Base-by-base conservation (phyloP, 2,329 filamentous ascomycete species). In the Myriosclerotinia curreyana region DNA sequence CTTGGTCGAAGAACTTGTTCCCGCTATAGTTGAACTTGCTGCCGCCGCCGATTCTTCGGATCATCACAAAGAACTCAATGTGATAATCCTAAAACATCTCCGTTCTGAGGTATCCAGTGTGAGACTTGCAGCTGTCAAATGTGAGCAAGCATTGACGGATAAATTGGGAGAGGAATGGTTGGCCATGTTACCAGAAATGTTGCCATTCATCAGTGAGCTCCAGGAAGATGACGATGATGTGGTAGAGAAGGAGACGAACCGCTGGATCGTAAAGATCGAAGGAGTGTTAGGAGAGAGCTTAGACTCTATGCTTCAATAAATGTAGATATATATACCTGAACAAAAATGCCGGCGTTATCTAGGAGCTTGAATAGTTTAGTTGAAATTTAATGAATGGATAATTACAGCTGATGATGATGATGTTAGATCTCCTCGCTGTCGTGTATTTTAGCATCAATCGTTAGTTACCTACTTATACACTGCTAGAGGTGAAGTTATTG, bases 211-310 rank as follows among this genome's bases (percentile, higher is more conserved):
- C 71, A 96, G 91, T 73, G 95, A 99, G 79, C 77, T 96, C 73
- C 89, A 96, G 78, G 95, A 99, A 74, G 95, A 99, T 75, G 95
- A 98, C 70, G 93, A 98, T 74, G 95, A 98, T 78, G 82, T 83
- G 36, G 94, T 99, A 31, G 95, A 99, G 79, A 82, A 86, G 73
- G 93, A 96, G 80, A 94, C 92, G 46, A 85, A 93, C 74, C 82
- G 86, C 72, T 97, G 95, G 94, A 95, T 98, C 71, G 84, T 88
- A 74, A 87, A 87, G 77, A 96, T 99, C 74, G 94, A 98, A 78
- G 87, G 85, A 54, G 89, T 96, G 38, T 78, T 98, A 60, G 95
- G 95, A 6, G 94, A 98, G 82, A 92, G 89, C 71, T 78, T 98
- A 74, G 92, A 96, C 77, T 86, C 88, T 60, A 97, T 97, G 94